A percentile compares a stretch with the other conserved stretches of the same genome.
Conservation (phyloP, 139 green algal species). For the Chlamydomonas eustigma region DNA sequence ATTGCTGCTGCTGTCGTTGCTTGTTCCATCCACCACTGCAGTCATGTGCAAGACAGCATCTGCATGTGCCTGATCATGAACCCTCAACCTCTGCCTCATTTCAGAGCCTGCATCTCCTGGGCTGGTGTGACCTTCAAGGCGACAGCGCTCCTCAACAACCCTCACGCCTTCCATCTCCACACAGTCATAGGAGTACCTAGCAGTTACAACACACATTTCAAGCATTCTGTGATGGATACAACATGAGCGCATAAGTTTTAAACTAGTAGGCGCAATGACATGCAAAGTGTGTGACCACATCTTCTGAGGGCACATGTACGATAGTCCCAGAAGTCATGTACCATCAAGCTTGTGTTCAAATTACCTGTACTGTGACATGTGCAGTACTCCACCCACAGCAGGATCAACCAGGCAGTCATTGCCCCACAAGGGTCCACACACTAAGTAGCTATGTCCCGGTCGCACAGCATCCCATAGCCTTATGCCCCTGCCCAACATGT, state of each 20-base stretch:
- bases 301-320: background rate
- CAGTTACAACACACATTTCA: background rate
- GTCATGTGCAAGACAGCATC: slow-evolving; percentile 56
- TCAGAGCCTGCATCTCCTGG: background rate
- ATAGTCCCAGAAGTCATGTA: too few species aligned
- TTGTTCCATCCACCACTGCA: slow-evolving; percentile 34
- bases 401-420: slow-evolving; percentile 6
- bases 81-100: slow-evolving; percentile 23
- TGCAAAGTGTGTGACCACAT: background rate
- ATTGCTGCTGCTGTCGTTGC: background rate
- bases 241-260: background rate
- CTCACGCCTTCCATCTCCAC: slow-evolving; percentile 39
- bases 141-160: slow-evolving; percentile 59
- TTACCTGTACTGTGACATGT: slow-evolving; percentile 39
- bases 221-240: background rate
- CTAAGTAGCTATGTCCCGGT: slow-evolving; percentile 37
- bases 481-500: slow-evolving; percentile 29
- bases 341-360: too few species aligned
- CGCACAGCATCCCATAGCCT: background rate
- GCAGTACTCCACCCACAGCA: slow-evolving; percentile 14
- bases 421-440: slow-evolving; percentile 45
- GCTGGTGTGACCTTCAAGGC: slow-evolving; percentile 8
- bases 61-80: slow-evolving; percentile 50
- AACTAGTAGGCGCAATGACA: background rate
- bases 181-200: slow-evolving; percentile 43